Conservation (phyloP, 75 land plant species). For the Pinus albicaulis region DNA sequence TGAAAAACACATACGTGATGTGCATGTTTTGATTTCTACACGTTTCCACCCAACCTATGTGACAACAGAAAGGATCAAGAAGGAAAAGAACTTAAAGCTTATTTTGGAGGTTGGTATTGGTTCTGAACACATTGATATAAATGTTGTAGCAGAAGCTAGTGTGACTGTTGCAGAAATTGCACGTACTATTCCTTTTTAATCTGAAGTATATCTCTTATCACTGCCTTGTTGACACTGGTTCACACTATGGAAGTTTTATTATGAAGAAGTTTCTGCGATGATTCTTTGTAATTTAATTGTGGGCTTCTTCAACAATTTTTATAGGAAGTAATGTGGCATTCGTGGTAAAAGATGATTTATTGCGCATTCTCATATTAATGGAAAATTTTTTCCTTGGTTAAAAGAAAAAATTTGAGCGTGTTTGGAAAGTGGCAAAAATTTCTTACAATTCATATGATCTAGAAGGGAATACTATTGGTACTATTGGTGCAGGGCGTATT, state of each 20-base stretch:
- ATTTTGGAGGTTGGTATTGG: constrained; percentile 91
- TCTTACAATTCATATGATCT: constrained; percentile 77
- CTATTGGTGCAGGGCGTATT: constrained; percentile 87
- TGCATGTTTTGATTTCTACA: constrained; percentile 82
- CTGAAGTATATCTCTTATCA: no score
- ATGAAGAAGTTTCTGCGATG: background rate
- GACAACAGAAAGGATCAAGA: constrained; percentile 85
- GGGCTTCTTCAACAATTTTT: constrained; percentile 10
- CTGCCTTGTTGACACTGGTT: background rate
- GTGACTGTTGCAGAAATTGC: constrained; percentile 91
- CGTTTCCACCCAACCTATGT: constrained; percentile 98
- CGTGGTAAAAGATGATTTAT: constrained; percentile 93
- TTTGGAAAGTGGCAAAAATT: constrained; percentile 84
- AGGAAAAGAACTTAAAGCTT: constrained; percentile 79
- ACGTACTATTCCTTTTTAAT: constrained; percentile 3
- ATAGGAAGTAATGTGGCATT: constrained; percentile 85
- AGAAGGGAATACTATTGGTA: constrained; percentile 81
- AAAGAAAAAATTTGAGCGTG: constrained; percentile 67
- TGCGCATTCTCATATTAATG: constrained; percentile 80
- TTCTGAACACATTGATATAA: constrained; percentile 91
- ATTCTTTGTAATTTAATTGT: background rate
- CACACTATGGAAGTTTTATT: background rate
- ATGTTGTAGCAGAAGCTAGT: constrained; percentile 77
- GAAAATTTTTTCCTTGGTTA: constrained; percentile 76
- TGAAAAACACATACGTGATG: constrained; percentile 79